Evolutionary conservation across 495 filamentous ascomycete species (phyloP).

Genomic region (Trichoderma parareesei): DNA sequence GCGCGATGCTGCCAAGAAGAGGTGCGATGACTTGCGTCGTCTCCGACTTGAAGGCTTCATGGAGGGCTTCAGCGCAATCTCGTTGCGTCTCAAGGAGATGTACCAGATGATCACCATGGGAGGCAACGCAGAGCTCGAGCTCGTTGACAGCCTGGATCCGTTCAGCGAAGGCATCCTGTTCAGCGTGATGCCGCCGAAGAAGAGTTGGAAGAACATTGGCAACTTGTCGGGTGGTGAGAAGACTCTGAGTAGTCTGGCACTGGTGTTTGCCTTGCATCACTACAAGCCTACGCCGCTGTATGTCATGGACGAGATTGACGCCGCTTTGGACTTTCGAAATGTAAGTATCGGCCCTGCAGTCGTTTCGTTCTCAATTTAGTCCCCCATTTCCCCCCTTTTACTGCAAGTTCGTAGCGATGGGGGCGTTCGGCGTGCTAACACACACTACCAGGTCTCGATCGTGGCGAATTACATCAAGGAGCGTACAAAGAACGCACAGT

Average conservation of each 20-base stretch:
- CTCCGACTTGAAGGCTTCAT: conserved; percentile 93
- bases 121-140: conserved; percentile 92
- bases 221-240: conserved; percentile 95
- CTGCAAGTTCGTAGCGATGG: background rate
- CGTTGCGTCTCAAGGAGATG: conserved; percentile 96
- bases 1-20: conserved; percentile 80
- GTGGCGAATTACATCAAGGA: conserved; percentile 99
- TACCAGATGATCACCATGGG: conserved; percentile 99
- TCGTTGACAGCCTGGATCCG: conserved; percentile 90
- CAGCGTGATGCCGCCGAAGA: conserved; percentile 98
- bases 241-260: conserved; percentile 83
- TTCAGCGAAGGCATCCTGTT: conserved; percentile 97
- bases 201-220: conserved; percentile 98
- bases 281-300: conserved; percentile 97
- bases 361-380: background rate
- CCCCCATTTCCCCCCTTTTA: background rate
- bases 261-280: conserved; percentile 96
- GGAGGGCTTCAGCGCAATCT: conserved; percentile 93
- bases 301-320: conserved; percentile 99
- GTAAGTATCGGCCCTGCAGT: conserved; percentile 45
- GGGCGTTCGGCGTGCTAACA: conserved; percentile 15
- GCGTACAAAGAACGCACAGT: conserved; percentile 96
- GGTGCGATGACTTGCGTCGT: conserved; percentile 82
- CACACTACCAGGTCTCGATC: conserved; percentile 69
- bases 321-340: conserved; percentile 94